These are phyloP conservation scores for Eucalyptus erythrocorys DNA, from an alignment of 345 rosid genomes.

Conservation along the genomic window DNA sequence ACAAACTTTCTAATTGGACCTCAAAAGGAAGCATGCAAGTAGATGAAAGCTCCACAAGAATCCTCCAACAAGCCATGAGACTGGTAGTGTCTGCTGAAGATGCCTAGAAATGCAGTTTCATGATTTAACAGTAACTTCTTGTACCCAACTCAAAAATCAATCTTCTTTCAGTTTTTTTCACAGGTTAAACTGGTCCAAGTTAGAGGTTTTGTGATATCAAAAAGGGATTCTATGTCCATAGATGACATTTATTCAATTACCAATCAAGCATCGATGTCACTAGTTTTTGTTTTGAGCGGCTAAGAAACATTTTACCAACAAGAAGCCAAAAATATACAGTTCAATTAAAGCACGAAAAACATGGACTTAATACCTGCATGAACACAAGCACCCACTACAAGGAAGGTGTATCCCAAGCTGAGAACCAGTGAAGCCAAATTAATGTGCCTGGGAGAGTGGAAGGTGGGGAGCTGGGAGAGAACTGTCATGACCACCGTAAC, in stretches of 20 bases:
- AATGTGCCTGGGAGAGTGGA: constrained; percentile 93
- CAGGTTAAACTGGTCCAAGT: not conserved
- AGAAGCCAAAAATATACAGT: not conserved
- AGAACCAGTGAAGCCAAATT: constrained; percentile 70
- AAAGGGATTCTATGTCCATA: not conserved
- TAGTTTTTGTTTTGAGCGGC: not conserved
- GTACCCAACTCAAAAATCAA: not conserved
- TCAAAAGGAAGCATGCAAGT: not conserved
- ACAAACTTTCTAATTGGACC: not conserved
- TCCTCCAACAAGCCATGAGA: not conserved
- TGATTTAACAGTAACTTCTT: not conserved
- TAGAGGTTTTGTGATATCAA: not conserved
- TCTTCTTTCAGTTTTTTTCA: not conserved
- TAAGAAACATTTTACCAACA: not conserved
- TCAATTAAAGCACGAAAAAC: not conserved
- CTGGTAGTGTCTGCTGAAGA: not conserved
- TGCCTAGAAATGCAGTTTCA: not conserved
- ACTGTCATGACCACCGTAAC: constrained; percentile 78
- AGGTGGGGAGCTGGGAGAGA: constrained; percentile 83
- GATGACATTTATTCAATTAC: not conserved
- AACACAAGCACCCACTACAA: constrained; percentile 85
- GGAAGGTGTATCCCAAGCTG: constrained; percentile 83
- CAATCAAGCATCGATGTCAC: not conserved
- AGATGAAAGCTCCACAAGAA: not conserved
- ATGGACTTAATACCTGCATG: constrained; percentile 43